phyloP scores from a whole-genome alignment of 352 stramenopile species.

The Pythium rishiriense region DNA sequence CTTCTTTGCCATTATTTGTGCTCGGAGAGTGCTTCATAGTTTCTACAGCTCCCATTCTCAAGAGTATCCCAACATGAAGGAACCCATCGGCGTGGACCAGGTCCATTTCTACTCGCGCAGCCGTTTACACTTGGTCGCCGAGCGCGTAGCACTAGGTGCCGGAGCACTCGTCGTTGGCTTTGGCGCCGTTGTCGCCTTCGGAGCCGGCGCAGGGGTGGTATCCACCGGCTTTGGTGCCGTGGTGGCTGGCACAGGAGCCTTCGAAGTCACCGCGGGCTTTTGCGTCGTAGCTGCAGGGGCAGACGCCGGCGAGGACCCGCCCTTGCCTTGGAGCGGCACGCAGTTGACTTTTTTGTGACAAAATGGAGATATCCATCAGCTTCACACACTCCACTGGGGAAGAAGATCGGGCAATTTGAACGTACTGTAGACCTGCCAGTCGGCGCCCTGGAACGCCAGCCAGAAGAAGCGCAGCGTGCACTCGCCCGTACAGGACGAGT shows the following conservation, averaged over 20 bases:
- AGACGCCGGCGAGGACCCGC: too few species aligned
- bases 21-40: too few species aligned
- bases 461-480: conserved; percentile 52
- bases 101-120: neutral
- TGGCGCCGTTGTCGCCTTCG: too few species aligned
- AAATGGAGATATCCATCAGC: neutral
- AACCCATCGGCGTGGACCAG: neutral
- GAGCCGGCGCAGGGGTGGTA: neutral
- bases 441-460: conserved; percentile 39
- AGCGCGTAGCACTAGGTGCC: neutral
- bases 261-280: too few species aligned
- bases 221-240: neutral
- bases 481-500: conserved; percentile 35
- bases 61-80: too few species aligned
- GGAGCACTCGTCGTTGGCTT: neutral
- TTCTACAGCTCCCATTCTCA: too few species aligned
- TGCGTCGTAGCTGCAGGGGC: neutral
- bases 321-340: neutral
- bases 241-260: too few species aligned
- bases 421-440: conserved; percentile 43
- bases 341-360: neutral
- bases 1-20: too few species aligned
- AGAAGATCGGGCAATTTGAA: neutral
- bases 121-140: neutral
- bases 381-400: neutral